Base-by-base conservation (phyloP, 768 basidiomycete species). In the Hemileccinum rubropunctum region DNA sequence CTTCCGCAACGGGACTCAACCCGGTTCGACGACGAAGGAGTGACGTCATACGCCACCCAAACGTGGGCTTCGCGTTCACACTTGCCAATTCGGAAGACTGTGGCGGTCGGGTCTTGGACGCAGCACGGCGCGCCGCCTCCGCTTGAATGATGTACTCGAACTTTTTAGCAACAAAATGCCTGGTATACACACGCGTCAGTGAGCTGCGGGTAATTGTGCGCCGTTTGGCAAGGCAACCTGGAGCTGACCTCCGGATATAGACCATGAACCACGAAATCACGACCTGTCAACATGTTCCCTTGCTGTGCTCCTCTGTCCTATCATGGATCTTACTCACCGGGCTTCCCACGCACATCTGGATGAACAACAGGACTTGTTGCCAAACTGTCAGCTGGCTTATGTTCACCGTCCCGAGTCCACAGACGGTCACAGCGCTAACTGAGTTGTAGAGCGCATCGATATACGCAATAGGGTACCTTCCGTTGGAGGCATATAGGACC, bases 401-500 rank as follows among this genome's bases (percentile, higher is more conserved):
- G 63, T 90, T 81, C 50, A 88, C 74, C 8, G 87, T 82, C 44
- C 78, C 76, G 37, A 88, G 72, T n/a, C 88, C 88, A 71, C 83
- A 89, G 48, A 88, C 84, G 6, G 84, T 83, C 74, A 91, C 82
- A 13, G 87, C 81, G 65, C 83, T 87, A 61, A 89, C 80, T 50
- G 81, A 87, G 66, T 80, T 81, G 74, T 83, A 94, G 30, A 93
- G 76, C 5, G 82, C 77, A 62, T 94, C 91, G 63, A 91, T 75
- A 65, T 88, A 94, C 17, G 79, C 59, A 33, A 93, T 78, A 39
- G 78, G 82, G 59, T 79, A 80, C 41, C 72, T 69, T 37, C 88
- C 91, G 75, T 93, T 93, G 69, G 79, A 80, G 21, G 83, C 91
- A 61, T 89, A 97, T 61, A 97, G 81, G 45, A 98, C 83, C 33